Base-by-base conservation (phyloP, 2,329 filamentous ascomycete species). In the Aspergillus phoenicis region DNA sequence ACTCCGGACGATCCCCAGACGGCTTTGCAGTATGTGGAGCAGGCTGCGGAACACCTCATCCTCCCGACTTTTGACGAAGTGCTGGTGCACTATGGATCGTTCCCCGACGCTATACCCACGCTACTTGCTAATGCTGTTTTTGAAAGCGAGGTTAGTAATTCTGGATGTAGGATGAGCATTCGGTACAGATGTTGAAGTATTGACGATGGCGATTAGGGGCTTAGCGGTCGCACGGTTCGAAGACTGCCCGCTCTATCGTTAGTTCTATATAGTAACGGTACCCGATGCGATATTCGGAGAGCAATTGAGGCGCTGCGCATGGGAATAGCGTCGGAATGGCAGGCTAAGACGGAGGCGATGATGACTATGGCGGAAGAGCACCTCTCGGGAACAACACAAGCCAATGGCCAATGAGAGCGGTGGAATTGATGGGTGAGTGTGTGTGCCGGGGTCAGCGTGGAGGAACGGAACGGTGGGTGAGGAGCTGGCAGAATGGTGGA, bases 191-290 rank as follows among this genome's bases (percentile, higher is more conserved):
- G 22, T 15, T 53, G 5, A 10, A 8, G 36, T 45, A 28, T 53
- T 61, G 11, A 57, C 55, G 28, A 54, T 22, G 3, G 13, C 20
- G 33, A 39, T 22, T 26, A 75, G 66, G 77, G 74, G 11, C 67
- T 80, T 5, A 81, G 79, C 62, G 80, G 78, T 2, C 72, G 80
- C 22, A 77, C 72, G 1, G 68, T 82, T 26, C 71, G 78, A 24
- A 71, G 78, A 26, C 63, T 82, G 15, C 79, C 80, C 1, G 73
- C 76, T 6, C 60, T 80, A 17, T 76, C 78, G 5, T 63, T 81
- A 30, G 77, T 78, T 0, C 73, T 77, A 67, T 74, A 79, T 64
- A 76, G 73, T 5, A 73, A 70, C 64, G 64, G 66, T 26, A 70
- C 69, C 4, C 65, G 60, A n/a, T 76, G 77, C 57, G 68, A 67